These are phyloP conservation scores for Craterostigma plantagineum DNA, from an alignment of 257 asterid genomes.

Conservation along the genomic window DNA sequence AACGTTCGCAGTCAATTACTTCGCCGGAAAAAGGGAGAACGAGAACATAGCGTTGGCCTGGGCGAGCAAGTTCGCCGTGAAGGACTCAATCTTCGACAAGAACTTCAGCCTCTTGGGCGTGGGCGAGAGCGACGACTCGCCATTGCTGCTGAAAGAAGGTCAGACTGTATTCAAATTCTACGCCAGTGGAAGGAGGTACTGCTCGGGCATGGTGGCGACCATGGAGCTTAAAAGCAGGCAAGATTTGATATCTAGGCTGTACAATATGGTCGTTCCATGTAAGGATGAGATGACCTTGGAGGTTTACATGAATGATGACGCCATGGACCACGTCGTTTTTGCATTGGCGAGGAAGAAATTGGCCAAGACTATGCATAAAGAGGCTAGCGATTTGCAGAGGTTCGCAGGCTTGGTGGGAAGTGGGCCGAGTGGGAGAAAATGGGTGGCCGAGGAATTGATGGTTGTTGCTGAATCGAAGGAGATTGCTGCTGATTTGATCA, in stretches of 20 bases:
- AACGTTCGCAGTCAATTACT: constrained; percentile 1
- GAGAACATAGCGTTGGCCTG: constrained; percentile 3
- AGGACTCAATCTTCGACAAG: constrained; percentile 6
- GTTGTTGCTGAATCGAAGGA: constrained; percentile 6
- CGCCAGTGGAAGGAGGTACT: constrained; percentile 4
- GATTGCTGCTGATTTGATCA: constrained; percentile 2
- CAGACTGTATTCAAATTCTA: constrained; percentile 1
- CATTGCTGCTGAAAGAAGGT: constrained; percentile 1
- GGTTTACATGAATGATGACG: constrained; percentile 6
- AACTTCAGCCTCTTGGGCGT: constrained; percentile 4
- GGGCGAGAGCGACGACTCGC: constrained; percentile 1
- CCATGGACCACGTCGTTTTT: constrained; percentile 4
- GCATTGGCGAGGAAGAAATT: constrained; percentile 5
- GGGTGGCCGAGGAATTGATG: constrained; percentile 5
- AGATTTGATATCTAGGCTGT: constrained; percentile 3
- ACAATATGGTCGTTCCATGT: constrained; percentile 4
- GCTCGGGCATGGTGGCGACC: constrained; percentile 4
- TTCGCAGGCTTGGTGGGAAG: not conserved
- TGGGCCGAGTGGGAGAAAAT: constrained; percentile 3
- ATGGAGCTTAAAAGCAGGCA: constrained; percentile 7
- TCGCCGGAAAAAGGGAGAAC: constrained; percentile 4
- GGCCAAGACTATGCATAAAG: constrained; percentile 4
- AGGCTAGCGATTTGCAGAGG: constrained; percentile 3
- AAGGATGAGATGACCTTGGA: constrained; percentile 4
- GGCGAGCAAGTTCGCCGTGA: constrained; percentile 4